Evolutionary conservation across 2,329 filamentous ascomycete genomes (phyloP).

Genomic region (Alternaria sp.): DNA sequence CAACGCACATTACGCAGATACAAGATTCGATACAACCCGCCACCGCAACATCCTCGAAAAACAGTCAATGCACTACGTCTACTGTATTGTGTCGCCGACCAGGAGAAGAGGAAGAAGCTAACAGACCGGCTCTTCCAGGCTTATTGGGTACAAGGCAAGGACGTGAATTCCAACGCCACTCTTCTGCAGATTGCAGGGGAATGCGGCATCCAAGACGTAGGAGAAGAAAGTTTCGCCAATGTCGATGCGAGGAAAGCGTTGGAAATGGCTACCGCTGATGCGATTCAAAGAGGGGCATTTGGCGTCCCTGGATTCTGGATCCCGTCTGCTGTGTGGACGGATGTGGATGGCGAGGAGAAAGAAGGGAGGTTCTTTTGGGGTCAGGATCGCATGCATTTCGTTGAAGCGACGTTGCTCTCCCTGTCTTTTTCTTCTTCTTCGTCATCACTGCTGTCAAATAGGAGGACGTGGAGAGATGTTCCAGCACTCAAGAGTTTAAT

Average conservation of each 20-base stretch:
- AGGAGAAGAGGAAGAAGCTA: constrained; percentile 28
- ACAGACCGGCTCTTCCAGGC: constrained; percentile 41
- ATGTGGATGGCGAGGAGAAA: constrained; percentile 22
- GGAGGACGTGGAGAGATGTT: constrained; percentile 23
- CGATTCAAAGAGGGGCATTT: constrained; percentile 46
- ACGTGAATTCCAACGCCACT: constrained; percentile 35
- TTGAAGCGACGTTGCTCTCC: constrained; percentile 41
- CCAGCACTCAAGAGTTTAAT: constrained; percentile 31
- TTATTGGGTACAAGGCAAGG: constrained; percentile 47
- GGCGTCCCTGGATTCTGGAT: constrained; percentile 51
- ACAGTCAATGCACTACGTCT: constrained; percentile 46
- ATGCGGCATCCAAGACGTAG: constrained; percentile 33
- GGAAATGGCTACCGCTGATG: constrained; percentile 37
- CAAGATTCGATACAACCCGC: constrained; percentile 42
- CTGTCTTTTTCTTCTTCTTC: background rate
- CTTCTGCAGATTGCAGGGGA: constrained; percentile 38
- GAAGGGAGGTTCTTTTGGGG: constrained; percentile 47
- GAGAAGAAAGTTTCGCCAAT: constrained; percentile 27
- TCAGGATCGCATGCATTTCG: constrained; percentile 51
- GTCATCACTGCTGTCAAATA: background rate
- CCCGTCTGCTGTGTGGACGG: constrained; percentile 31
- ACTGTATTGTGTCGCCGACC: constrained; percentile 35
- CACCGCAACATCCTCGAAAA: constrained; percentile 45
- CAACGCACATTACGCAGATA: constrained; percentile 44
- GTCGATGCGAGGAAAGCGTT: constrained; percentile 34